Evolutionary conservation across 768 basidiomycete species (phyloP).

Genomic region (Mycena venus): DNA sequence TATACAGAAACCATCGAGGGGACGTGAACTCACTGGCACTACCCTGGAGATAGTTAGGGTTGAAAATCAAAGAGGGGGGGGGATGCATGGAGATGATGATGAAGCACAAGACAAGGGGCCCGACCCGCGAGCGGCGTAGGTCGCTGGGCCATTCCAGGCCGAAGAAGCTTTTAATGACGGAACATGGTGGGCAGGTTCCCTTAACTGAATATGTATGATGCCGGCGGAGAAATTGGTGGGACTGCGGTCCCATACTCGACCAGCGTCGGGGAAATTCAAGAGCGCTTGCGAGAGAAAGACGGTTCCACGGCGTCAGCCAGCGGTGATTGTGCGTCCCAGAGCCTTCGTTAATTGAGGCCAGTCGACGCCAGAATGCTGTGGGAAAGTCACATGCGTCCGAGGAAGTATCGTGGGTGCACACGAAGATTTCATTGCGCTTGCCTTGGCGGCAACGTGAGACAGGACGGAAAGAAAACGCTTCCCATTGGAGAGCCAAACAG

Average conservation of each 20-base stretch:
- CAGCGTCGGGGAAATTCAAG: background rate
- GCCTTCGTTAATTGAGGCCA: no score
- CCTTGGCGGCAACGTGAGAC: background rate
- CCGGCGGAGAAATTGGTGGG: background rate
- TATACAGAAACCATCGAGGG: background rate
- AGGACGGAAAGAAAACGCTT: background rate
- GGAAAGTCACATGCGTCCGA: background rate
- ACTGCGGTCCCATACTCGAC: background rate
- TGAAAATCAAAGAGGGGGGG: no score
- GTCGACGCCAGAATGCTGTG: no score
- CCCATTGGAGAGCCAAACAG: background rate
- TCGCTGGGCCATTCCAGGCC: background rate
- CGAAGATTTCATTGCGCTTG: no score
- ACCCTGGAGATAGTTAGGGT: constrained; percentile 13
- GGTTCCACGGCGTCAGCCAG: no score
- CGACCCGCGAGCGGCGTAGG: background rate
- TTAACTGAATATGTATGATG: background rate
- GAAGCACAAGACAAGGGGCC: background rate
- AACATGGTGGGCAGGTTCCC: background rate
- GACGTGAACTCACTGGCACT: constrained; percentile 15
- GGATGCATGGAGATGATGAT: background rate
- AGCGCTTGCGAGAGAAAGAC: no score
- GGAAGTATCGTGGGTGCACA: background rate
- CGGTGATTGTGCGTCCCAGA: no score
- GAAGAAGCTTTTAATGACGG: background rate